Percentiles rank a stretch among this genome's conserved stretches.
phyloP scores from a whole-genome alignment of 73 alveolate genomes.

The Paramecium biaurelia region DNA sequence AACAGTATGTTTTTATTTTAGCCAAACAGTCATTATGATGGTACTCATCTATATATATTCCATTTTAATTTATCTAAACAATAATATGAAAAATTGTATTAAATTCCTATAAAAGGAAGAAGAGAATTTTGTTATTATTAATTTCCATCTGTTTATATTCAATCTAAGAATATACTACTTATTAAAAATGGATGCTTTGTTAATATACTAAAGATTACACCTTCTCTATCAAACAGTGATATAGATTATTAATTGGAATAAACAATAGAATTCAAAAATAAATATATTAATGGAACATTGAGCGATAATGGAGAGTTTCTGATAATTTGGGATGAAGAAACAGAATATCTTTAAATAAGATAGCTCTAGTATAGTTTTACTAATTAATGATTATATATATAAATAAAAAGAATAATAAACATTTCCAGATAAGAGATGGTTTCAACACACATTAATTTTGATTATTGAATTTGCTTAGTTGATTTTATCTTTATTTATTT shows the following conservation, averaged over 20 bases:
- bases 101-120: neutral
- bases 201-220: neutral
- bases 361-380: neutral
- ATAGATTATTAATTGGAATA: neutral
- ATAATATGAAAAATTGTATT: neutral
- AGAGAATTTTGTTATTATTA: neutral
- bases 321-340: neutral
- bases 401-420: too few relatives aligned
- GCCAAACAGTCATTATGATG: neutral
- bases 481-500: too few relatives aligned
- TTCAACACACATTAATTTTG: too few relatives aligned
- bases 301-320: neutral
- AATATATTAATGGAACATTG: neutral
- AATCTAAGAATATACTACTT: neutral
- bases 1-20: neutral
- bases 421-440: too few relatives aligned
- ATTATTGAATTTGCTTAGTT: too few relatives aligned
- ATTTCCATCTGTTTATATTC: neutral
- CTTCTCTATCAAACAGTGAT: neutral
- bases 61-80: neutral
- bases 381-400: too few relatives aligned
- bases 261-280: neutral
- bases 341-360: neutral
- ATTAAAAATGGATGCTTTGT: neutral
- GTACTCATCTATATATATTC: neutral